Base-by-base conservation (phyloP, 2,329 filamentous ascomycete species). In the Didymella pinodella region DNA sequence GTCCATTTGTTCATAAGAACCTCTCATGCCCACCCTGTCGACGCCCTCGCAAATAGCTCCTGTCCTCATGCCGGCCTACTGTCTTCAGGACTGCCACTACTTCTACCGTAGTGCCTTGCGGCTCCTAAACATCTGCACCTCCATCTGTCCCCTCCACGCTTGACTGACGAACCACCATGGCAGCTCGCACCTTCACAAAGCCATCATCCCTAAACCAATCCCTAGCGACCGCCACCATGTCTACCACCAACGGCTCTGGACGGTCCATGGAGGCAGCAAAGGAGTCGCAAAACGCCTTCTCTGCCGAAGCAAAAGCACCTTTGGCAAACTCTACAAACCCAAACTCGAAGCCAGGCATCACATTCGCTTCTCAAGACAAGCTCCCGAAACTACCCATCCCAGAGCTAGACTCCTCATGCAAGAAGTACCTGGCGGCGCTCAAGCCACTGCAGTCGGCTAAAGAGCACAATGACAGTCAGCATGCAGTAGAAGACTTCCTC, bases 351-450 rank as follows among this genome's bases (percentile, higher is more conserved):
- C 90, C 86, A 6, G 89, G 93, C 52, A 88, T 96, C 74, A 98
- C 95, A 0, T 99, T 95, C 79, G 90, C 93, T 31, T 85, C 88
- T 57, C 94, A 99, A 76, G 92, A 97, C 65, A 90, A 88, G 66
- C 84, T 99, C 7, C 92, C 93, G 1, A 97, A 95, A 76, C 83
- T 99, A 38, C 95, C 95, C 7, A 97, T 99, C 52, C 95, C 94
- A 0, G 92, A 96, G 12, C 84, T 99, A 4, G 90, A 93, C 48
- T 81, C 81, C 59, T 92, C 91, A 0, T 90, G 90, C 75, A 84
- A 88, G 65, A 93, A 88, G 73, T 98, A 98, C 71, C 80, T 97
- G 2, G 84, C 88, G 6, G 88, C 90, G 7, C 80, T 99, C 51
- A 88, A 88, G 68, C 93, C 95, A 2, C 81, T 99, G 7, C 95